phyloP scores from a whole-genome alignment of 192 early-diverging fungal genomes.

The Podila epigama region DNA sequence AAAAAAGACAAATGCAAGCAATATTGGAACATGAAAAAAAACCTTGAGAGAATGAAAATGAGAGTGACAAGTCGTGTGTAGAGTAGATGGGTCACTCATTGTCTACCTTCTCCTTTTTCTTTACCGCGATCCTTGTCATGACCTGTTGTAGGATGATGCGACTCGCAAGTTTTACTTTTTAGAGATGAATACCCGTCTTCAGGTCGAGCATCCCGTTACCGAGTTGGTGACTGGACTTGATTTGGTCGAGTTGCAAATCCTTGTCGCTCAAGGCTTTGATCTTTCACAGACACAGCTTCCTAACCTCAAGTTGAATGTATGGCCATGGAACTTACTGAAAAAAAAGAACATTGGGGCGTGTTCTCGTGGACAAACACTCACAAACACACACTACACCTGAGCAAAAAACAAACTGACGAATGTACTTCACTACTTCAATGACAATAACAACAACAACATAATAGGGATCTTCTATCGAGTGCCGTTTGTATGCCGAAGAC shows the following conservation, averaged over 20 bases:
- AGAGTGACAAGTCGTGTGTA: not conserved
- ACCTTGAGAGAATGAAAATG: too few relatives aligned
- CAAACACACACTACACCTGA: not conserved
- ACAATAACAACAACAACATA: too few relatives aligned
- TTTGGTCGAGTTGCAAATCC: conserved; percentile 67
- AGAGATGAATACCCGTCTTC: conserved; percentile 73
- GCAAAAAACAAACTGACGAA: not conserved
- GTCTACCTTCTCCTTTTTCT: not conserved
- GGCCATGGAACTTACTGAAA: too few relatives aligned
- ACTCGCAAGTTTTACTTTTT: conserved; percentile 67
- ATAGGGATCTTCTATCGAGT: conserved; percentile 66
- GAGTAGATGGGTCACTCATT: not conserved
- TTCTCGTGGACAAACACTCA: too few relatives aligned
- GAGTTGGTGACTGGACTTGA: conserved; percentile 68
- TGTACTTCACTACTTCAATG: not conserved
- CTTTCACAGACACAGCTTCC: conserved; percentile 37
- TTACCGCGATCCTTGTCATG: too few relatives aligned
- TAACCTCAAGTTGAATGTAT: conserved; percentile 39
- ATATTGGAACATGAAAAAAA: too few relatives aligned
- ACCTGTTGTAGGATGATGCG: conserved; percentile 42
- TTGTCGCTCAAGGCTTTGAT: conserved; percentile 59
- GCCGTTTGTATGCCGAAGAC: conserved; percentile 67
- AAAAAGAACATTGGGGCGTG: too few relatives aligned
- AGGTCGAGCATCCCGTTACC: conserved; percentile 73
- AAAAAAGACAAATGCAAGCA: too few relatives aligned